A percentile compares a stretch with the other conserved stretches of the same genome.
Evolutionary conservation across 2,329 filamentous ascomycete species (phyloP).

Genomic region (Byssoonygena ceratinophila): DNA sequence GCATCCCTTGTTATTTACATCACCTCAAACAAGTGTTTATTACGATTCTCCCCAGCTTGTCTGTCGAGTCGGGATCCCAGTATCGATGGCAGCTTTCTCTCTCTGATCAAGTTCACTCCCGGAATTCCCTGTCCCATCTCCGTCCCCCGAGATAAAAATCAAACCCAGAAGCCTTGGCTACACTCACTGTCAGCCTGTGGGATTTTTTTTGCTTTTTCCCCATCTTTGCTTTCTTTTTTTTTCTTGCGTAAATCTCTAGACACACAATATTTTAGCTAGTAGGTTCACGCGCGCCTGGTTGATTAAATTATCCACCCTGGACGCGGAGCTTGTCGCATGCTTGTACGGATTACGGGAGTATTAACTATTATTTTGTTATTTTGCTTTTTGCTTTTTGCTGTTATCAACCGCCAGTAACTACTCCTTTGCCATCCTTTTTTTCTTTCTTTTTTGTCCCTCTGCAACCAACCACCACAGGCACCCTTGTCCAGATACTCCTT

Average conservation of each 20-base stretch:
- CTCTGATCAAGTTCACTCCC: neutral
- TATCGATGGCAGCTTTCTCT: neutral
- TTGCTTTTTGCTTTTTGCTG: neutral
- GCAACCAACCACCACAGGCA: neutral
- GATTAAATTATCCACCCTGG: neutral
- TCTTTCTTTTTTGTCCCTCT: neutral
- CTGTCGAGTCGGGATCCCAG: too few species aligned
- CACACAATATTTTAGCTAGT: neutral
- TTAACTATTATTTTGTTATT: neutral
- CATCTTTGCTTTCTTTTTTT: slow-evolving; percentile 1
- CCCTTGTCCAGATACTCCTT: neutral
- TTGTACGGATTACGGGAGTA: neutral
- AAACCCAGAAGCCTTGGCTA: slow-evolving; percentile 3
- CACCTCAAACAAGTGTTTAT: too few species aligned
- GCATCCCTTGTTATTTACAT: too few species aligned
- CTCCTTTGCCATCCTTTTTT: neutral
- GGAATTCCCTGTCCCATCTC: neutral
- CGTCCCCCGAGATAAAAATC: neutral
- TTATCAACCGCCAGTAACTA: neutral
- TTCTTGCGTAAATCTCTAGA: neutral
- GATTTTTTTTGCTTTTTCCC: neutral
- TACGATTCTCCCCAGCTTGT: too few species aligned
- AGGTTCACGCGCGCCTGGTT: neutral
- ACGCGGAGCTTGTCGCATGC: neutral
- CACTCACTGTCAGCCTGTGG: neutral